phyloP scores from a whole-genome alignment of 495 filamentous ascomycete genomes.

The Lasiosphaeriaceae sp. region DNA sequence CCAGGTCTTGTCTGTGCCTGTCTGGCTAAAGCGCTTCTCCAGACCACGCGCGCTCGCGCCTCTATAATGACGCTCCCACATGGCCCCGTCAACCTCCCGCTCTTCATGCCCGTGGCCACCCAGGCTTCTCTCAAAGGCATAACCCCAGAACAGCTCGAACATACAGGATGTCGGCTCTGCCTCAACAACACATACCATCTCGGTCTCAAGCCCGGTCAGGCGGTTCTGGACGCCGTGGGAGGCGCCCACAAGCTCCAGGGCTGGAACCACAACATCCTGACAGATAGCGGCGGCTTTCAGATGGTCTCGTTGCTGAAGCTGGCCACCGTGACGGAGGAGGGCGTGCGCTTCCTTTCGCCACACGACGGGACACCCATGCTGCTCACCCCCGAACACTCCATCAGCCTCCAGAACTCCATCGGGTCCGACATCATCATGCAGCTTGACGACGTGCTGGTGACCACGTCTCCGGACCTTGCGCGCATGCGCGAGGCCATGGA shows the following conservation, averaged over 20 bases:
- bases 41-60: conserved; percentile 96
- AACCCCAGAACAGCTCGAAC: conserved; percentile 85
- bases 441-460: conserved; percentile 93
- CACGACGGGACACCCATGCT: conserved; percentile 97
- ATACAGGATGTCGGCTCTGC: conserved; percentile 84
- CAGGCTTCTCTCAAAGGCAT: conserved; percentile 94
- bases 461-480: conserved; percentile 80
- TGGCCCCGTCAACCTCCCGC: conserved; percentile 80
- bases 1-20: no score
- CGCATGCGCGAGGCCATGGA: conserved; percentile 95
- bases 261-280: conserved; percentile 93
- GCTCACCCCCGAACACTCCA: conserved; percentile 95
- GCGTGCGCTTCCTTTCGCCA: conserved; percentile 88
- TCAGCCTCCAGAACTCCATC: conserved; percentile 92
- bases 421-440: conserved; percentile 99
- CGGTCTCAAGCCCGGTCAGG: conserved; percentile 89
- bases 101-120: conserved; percentile 99
- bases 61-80: conserved; percentile 85
- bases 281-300: conserved; percentile 97
- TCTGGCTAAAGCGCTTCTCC: neutral
- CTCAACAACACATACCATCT: conserved; percentile 98
- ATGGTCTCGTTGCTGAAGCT: conserved; percentile 97
- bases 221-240: conserved; percentile 77
- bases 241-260: conserved; percentile 91
- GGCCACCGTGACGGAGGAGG: conserved; percentile 90